A percentile compares a stretch with the other conserved stretches of the same genome.
These are phyloP conservation scores for Hylodesmum podocarpum DNA, from an alignment of 306 rosid species.

Conservation along the genomic window DNA sequence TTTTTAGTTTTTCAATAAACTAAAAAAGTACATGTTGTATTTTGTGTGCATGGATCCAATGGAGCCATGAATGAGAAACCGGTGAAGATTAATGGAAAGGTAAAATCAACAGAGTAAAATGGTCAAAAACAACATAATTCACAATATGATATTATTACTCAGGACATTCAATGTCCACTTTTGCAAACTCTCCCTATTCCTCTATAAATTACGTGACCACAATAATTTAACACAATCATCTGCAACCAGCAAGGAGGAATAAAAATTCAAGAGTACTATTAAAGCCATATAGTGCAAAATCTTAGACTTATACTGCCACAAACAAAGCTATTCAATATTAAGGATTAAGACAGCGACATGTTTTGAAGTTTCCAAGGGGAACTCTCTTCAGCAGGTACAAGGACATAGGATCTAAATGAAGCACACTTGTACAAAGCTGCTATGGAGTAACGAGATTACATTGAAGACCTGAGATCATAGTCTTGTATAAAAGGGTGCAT, in stretches of 20 bases:
- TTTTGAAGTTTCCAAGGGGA: conserved; percentile 47
- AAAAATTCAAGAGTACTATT: not conserved
- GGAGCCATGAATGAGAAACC: not conserved
- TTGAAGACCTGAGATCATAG: not conserved
- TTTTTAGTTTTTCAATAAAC: too few species aligned
- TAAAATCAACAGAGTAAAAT: too few species aligned
- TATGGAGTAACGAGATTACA: not conserved
- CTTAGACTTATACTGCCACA: not conserved
- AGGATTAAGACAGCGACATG: not conserved
- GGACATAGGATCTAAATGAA: conserved; percentile 21
- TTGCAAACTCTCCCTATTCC: not conserved
- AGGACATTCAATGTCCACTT: not conserved
- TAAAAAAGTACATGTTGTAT: too few species aligned
- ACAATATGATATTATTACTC: not conserved
- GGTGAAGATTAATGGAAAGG: not conserved
- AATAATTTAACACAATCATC: not conserved
- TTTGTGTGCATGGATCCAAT: not conserved
- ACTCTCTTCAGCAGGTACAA: conserved; percentile 33
- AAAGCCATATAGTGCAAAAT: not conserved
- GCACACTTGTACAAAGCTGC: conserved; percentile 9
- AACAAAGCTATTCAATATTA: conserved; percentile 1
- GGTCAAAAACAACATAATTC: not conserved
- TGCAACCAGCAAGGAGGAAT: not conserved
- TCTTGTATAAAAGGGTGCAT: not conserved
- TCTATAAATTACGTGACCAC: not conserved